A percentile compares a stretch with the other conserved stretches of the same genome.
phyloP scores from a whole-genome alignment of 2,329 filamentous ascomycete species.

The Thelonectria blattea region DNA sequence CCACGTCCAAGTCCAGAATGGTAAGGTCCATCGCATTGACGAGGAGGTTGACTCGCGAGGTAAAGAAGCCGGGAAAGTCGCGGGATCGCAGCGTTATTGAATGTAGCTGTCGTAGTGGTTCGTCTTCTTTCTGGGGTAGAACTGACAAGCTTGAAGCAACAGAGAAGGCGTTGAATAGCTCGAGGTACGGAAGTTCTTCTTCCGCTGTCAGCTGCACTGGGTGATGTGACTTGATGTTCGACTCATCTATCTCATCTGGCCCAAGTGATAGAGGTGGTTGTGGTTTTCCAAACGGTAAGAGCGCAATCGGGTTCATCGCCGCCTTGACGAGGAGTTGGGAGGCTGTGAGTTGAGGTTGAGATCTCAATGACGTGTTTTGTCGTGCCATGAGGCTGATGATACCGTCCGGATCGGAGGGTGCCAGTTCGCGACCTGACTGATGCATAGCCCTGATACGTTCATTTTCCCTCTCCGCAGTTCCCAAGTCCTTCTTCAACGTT shows the following conservation, averaged over 20 bases:
- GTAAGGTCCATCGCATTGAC: constrained; percentile 60
- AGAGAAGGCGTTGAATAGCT: constrained; percentile 72
- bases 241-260: constrained; percentile 39
- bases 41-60: constrained; percentile 61
- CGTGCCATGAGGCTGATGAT: constrained; percentile 49
- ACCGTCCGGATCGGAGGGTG: constrained; percentile 44
- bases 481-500: constrained; percentile 64
- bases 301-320: constrained; percentile 57
- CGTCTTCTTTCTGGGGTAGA: constrained; percentile 44
- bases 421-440: constrained; percentile 46
- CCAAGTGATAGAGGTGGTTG: constrained; percentile 34
- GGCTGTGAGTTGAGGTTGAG: constrained; percentile 33
- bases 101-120: constrained; percentile 59
- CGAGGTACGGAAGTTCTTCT: constrained; percentile 72
- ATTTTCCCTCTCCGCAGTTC: constrained; percentile 63
- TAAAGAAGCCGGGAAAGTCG: constrained; percentile 58
- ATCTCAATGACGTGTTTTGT: constrained; percentile 47
- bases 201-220: constrained; percentile 66
- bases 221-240: constrained; percentile 64
- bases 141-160: constrained; percentile 62
- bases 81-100: constrained; percentile 57
- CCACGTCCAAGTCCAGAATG: constrained; percentile 60
- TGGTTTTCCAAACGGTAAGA: constrained; percentile 57
- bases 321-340: constrained; percentile 54
- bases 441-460: constrained; percentile 55